A percentile compares a stretch with the other conserved stretches of the same genome.
These are phyloP conservation scores for Sanghuangporus weigelae DNA, from an alignment of 1,284 basidiomycete species.

Conservation along the genomic window DNA sequence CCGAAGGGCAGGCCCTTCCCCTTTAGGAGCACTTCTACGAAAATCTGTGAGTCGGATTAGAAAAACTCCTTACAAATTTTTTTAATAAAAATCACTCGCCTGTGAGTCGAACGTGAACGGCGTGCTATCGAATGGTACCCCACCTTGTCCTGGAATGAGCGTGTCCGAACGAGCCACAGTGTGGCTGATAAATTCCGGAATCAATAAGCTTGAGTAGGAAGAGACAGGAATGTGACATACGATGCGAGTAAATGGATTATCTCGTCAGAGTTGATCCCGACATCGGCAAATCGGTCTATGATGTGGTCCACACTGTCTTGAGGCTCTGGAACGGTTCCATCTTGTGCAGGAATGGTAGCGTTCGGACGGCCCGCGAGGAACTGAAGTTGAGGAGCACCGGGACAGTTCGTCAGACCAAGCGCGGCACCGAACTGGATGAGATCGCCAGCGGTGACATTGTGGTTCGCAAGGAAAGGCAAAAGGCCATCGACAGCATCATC, in stretches of 20 bases:
- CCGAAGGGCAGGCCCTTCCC: slow-evolving; percentile 19
- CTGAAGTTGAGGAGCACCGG: slow-evolving; percentile 28
- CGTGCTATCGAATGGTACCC: slow-evolving; percentile 21
- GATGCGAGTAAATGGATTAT: slow-evolving; percentile 27
- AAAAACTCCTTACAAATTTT: too few relatives aligned
- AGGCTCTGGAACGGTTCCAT: slow-evolving; percentile 25
- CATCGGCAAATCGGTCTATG: slow-evolving; percentile 24
- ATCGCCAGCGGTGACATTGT: slow-evolving; percentile 26
- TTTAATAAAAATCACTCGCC: too few relatives aligned
- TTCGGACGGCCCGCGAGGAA: slow-evolving; percentile 23
- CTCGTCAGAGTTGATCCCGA: slow-evolving; percentile 27
- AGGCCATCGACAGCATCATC: slow-evolving; percentile 26
- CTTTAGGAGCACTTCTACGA: slow-evolving; percentile 21
- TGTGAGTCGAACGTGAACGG: slow-evolving; percentile 22
- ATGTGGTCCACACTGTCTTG: slow-evolving; percentile 28
- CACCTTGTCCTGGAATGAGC: slow-evolving; percentile 15
- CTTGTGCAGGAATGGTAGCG: slow-evolving; percentile 25
- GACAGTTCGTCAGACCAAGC: slow-evolving; percentile 27
- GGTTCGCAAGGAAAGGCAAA: slow-evolving; percentile 23
- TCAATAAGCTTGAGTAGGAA: too few relatives aligned
- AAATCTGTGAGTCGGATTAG: slow-evolving; percentile 21
- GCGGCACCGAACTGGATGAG: slow-evolving; percentile 30
- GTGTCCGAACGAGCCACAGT: slow-evolving; percentile 20
- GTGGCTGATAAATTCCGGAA: not conserved
- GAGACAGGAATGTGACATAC: too few relatives aligned